phyloP scores from a whole-genome alignment of 371 early-diverging fungal species.

The Haplosporangium sp. region DNA sequence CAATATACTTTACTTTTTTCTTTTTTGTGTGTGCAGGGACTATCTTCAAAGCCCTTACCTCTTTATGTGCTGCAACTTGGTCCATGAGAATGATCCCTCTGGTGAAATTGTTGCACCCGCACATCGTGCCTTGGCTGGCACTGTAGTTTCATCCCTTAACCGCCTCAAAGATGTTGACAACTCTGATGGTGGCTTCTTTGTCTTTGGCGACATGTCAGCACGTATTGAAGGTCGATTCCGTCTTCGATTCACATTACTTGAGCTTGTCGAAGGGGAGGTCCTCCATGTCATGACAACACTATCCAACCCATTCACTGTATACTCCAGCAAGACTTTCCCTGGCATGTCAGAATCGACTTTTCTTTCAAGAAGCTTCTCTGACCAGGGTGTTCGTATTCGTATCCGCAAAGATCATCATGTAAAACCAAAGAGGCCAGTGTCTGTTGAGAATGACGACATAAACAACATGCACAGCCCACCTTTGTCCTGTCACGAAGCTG shows the following conservation, averaged over 20 bases:
- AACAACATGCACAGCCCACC: slow-evolving; percentile 44
- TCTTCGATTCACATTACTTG: slow-evolving; percentile 90
- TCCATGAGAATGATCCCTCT: slow-evolving; percentile 39
- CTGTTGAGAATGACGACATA: background rate
- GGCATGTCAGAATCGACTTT: slow-evolving; percentile 94
- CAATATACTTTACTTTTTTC: too few species aligned
- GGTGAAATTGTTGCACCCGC: slow-evolving; percentile 53
- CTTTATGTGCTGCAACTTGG: slow-evolving; percentile 77
- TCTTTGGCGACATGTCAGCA: slow-evolving; percentile 95
- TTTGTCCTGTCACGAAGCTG: slow-evolving; percentile 33
- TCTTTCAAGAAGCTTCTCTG: slow-evolving; percentile 91
- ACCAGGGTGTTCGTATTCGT: slow-evolving; percentile 96
- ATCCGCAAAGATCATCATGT: slow-evolving; percentile 78
- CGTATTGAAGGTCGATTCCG: slow-evolving; percentile 92
- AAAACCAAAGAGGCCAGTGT: slow-evolving; percentile 40
- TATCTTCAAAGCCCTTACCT: slow-evolving; percentile 89
- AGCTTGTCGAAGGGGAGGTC: slow-evolving; percentile 84
- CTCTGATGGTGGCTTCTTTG: slow-evolving; percentile 95
- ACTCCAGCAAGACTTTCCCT: slow-evolving; percentile 94
- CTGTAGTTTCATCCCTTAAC: slow-evolving; percentile 91
- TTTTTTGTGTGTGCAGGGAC: slow-evolving; percentile 18
- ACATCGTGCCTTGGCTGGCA: slow-evolving; percentile 70
- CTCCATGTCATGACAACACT: slow-evolving; percentile 83
- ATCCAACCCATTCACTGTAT: slow-evolving; percentile 86
- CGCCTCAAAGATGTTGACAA: slow-evolving; percentile 88